Conservation (phyloP, 2,329 filamentous ascomycete species). For the Arthroderma sp. region DNA sequence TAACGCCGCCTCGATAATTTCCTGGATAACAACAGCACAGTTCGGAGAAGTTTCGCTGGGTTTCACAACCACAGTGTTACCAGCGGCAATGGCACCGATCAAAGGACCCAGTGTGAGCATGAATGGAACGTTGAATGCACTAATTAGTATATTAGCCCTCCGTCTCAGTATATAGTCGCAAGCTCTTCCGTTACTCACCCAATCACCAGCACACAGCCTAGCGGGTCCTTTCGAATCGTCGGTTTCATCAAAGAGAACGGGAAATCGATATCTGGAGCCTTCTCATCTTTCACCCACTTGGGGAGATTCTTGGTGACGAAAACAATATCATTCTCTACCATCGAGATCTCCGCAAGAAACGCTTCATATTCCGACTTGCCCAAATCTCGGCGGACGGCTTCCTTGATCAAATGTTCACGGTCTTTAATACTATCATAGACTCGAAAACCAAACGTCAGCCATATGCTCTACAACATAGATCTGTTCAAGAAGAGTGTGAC, state of each 20-base stretch:
- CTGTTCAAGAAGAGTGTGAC: background rate
- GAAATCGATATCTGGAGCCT: slow-evolving; percentile 54
- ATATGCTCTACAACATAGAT: background rate
- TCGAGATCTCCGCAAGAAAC: slow-evolving; percentile 59
- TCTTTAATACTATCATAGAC: slow-evolving; percentile 48
- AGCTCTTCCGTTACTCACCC: slow-evolving; percentile 37
- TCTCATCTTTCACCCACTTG: slow-evolving; percentile 73
- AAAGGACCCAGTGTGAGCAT: slow-evolving; percentile 66
- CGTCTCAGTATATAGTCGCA: background rate
- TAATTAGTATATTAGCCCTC: slow-evolving; percentile 16
- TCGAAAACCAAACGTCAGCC: background rate
- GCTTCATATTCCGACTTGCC: slow-evolving; percentile 66
- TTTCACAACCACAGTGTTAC: slow-evolving; percentile 82
- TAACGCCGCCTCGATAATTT: slow-evolving; percentile 61
- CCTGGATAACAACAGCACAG: slow-evolving; percentile 64
- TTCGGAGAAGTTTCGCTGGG: slow-evolving; percentile 71
- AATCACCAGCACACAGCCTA: slow-evolving; percentile 73
- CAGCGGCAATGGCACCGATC: slow-evolving; percentile 81
- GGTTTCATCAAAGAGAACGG: slow-evolving; percentile 57
- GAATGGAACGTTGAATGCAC: slow-evolving; percentile 86
- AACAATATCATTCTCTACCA: slow-evolving; percentile 68
- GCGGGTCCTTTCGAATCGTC: slow-evolving; percentile 71
- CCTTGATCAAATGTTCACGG: slow-evolving; percentile 56
- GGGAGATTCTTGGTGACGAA: slow-evolving; percentile 65
- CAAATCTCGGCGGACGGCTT: slow-evolving; percentile 66